Conservation (phyloP, 2,329 filamentous ascomycete genomes). For the Calonectria crousiana region DNA sequence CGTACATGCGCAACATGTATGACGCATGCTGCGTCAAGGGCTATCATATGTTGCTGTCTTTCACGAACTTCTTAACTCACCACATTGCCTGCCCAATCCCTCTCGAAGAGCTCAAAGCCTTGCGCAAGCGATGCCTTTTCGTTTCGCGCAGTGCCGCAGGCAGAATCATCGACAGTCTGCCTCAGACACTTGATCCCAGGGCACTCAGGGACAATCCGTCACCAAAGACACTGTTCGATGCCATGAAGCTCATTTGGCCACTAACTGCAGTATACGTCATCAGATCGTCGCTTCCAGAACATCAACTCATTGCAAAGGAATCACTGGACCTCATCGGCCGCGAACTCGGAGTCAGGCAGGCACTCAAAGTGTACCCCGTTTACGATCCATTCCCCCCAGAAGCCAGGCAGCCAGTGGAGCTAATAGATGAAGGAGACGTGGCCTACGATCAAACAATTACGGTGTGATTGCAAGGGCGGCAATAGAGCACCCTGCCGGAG, state of each 20-base stretch:
- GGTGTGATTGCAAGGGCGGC: neutral
- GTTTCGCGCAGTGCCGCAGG: slow-evolving; percentile 44
- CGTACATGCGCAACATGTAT: slow-evolving; percentile 51
- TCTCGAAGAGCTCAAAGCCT: slow-evolving; percentile 39
- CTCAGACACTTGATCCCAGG: slow-evolving; percentile 41
- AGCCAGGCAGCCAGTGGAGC: slow-evolving; percentile 39
- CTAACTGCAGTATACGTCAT: slow-evolving; percentile 48
- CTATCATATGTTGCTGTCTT: slow-evolving; percentile 48
- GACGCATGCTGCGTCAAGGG: slow-evolving; percentile 50
- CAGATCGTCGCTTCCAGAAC: slow-evolving; percentile 43
- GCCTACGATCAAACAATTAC: slow-evolving; percentile 13
- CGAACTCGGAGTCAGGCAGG: slow-evolving; percentile 53
- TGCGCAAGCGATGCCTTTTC: slow-evolving; percentile 45
- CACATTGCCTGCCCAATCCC: slow-evolving; percentile 40
- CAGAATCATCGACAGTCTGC: slow-evolving; percentile 45
- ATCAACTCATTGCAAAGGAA: slow-evolving; percentile 43
- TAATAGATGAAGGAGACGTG: slow-evolving; percentile 32
- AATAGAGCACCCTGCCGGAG: neutral
- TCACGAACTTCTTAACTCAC: slow-evolving; percentile 53
- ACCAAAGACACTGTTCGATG: slow-evolving; percentile 51
- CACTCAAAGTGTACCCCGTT: slow-evolving; percentile 42
- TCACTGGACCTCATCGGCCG: slow-evolving; percentile 50
- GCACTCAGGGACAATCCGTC: slow-evolving; percentile 41
- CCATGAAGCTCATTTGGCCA: slow-evolving; percentile 54
- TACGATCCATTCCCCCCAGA: slow-evolving; percentile 42